phyloP scores from a whole-genome alignment of 2,329 filamentous ascomycete genomes.

The Cercospora zeina region DNA sequence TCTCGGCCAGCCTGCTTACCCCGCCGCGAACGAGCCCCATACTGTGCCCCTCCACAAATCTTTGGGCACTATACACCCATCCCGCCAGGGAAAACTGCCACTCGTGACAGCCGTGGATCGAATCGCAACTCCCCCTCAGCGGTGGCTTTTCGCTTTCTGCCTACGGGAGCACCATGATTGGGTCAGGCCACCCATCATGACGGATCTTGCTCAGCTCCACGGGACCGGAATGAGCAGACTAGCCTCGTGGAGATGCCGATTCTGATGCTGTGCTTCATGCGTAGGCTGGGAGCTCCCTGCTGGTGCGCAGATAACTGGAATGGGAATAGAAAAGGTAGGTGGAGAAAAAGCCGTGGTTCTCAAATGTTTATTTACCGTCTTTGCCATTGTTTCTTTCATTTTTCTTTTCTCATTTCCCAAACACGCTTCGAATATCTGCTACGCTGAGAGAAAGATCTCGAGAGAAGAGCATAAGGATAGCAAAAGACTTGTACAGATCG shows the following conservation, averaged over 20 bases:
- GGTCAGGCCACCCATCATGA: constrained; percentile 7
- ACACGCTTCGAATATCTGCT: constrained; percentile 30
- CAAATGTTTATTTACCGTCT: constrained; percentile 8
- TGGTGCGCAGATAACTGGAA: neutral
- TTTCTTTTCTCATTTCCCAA: neutral
- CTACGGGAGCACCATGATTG: constrained; percentile 13
- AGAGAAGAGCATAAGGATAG: constrained; percentile 31
- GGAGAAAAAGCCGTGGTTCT: constrained; percentile 2
- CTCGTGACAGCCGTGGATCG: neutral
- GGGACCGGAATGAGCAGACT: constrained; percentile 7
- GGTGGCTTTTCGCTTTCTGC: neutral
- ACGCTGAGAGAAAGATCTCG: constrained; percentile 31
- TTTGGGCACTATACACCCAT: neutral
- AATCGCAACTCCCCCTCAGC: constrained; percentile 1
- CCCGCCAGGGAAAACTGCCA: neutral
- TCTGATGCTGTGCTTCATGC: neutral
- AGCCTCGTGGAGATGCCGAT: neutral
- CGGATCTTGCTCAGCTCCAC: neutral
- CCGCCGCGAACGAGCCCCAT: constrained; percentile 8
- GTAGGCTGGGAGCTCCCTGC: neutral
- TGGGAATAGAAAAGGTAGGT: neutral
- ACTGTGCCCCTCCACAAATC: neutral
- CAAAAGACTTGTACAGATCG: constrained; percentile 25
- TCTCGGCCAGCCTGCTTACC: constrained; percentile 4
- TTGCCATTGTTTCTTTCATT: constrained; percentile 16